phyloP scores from a whole-genome alignment of 345 rosid species.

The Litchi chinensis region DNA sequence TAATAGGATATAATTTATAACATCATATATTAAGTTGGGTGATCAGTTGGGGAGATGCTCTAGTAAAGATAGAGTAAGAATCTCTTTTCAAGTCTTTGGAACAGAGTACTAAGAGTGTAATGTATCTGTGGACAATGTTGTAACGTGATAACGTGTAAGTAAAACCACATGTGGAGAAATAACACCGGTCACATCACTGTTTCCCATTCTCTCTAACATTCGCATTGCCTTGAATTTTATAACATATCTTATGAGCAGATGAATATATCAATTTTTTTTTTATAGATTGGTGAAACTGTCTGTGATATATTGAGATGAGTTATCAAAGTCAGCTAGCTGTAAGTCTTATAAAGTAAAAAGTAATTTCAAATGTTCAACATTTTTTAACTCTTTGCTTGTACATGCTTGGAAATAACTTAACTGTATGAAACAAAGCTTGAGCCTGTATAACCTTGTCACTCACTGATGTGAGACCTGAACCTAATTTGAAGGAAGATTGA shows the following conservation, averaged over 20 bases:
- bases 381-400: neutral
- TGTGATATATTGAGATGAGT: neutral
- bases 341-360: neutral
- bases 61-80: neutral
- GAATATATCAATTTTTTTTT: neutral
- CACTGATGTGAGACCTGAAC: slow-evolving; percentile 6
- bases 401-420: neutral
- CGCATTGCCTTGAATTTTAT: neutral
- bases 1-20: neutral
- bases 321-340: neutral
- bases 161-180: neutral
- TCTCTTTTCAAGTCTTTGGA: neutral
- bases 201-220: neutral
- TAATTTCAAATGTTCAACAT: neutral
- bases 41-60: neutral
- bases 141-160: neutral
- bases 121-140: neutral
- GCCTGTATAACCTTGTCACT: neutral
- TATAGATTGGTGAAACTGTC: slow-evolving; percentile 5
- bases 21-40: neutral
- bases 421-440: neutral
- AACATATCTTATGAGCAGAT: neutral
- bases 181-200: neutral
- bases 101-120: neutral
- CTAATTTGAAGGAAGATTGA: slow-evolving; percentile 15